Evolutionary conservation across 352 stramenopile genomes (phyloP), one percentile per base, ranked within the genome.

Genomic region (Pythium coloratum): DNA sequence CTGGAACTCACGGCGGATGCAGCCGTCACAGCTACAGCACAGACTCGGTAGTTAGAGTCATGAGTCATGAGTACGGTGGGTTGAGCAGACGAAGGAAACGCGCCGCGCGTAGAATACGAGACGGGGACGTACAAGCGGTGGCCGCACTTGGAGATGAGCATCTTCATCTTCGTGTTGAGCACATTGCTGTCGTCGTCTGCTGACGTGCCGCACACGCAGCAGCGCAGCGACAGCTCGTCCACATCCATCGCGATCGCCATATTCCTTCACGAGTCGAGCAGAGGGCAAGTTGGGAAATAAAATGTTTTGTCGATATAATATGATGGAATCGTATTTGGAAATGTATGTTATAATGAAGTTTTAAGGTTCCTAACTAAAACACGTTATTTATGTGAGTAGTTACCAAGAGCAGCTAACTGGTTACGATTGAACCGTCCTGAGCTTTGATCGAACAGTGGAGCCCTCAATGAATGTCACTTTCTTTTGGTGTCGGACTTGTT

Each of bases 101-200:
- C 20, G 20, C 20, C 20, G 20, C 20, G 20, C 20, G 20, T 24
- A 24, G 20, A 24, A 24, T 24, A 34, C n/a, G 32, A 51, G 13
- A 34, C 24, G 26, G 1, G 1, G 5, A 88, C 88, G 68, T 77
- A 96, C 88, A 94, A 95, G 74, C 86, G 86, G 64, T 96, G 88
- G 59, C 88, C 86, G 53, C 88, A 96, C 75, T 96, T 95, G 59
- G 88, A 95, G 73, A 96, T 96, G 64, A 94, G 86, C 83, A 96
- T 94, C 74, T 95, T 96, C 88, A 96, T 96, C 76, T 93, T 94
- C 20, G 86, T 96, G 75, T 96, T 96, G 62, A 96, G 83, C 67
- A 93, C 89, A 73, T 96, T 96, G 71, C 76, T 86, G 75, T 96
- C 86, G 62, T 95, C 86, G 61, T 96, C 86, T 34, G 76, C 76